phyloP scores from a whole-genome alignment of 2,329 filamentous ascomycete genomes.

The Fusarium veterinarium region DNA sequence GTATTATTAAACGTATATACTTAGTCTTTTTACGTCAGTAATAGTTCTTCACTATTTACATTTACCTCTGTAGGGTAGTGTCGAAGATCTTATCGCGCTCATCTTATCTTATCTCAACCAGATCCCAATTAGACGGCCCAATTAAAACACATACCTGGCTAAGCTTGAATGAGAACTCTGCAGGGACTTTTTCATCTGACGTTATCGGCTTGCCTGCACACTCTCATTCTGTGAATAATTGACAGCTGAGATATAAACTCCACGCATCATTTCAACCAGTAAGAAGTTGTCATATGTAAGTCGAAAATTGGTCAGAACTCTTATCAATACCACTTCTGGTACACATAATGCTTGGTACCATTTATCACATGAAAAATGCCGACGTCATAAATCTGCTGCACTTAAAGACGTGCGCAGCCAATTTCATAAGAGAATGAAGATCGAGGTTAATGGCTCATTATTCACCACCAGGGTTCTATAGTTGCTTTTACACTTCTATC shows the following conservation, averaged over 20 bases:
- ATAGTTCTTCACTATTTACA: accelerated
- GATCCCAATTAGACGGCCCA: background rate
- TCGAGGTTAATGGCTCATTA: background rate
- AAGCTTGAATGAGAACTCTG: background rate
- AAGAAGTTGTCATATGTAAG: accelerated
- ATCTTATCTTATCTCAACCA: background rate
- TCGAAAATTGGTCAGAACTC: accelerated
- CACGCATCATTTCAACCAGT: background rate
- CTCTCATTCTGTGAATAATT: background rate
- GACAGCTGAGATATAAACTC: background rate
- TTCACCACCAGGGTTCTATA: background rate
- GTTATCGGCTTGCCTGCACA: background rate
- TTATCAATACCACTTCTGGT: background rate
- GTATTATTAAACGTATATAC: accelerated
- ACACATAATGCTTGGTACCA: background rate
- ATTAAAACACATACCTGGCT: background rate
- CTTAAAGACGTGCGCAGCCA: background rate
- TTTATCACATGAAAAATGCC: background rate
- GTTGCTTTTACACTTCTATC: background rate
- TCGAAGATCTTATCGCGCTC: background rate
- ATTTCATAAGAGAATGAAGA: accelerated
- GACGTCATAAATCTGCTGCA: background rate
- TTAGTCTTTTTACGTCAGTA: accelerated
- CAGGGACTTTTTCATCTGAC: background rate
- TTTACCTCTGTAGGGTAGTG: background rate